phyloP scores from a whole-genome alignment of 164 flowering plant species.

The Warburgia ugandensis region DNA sequence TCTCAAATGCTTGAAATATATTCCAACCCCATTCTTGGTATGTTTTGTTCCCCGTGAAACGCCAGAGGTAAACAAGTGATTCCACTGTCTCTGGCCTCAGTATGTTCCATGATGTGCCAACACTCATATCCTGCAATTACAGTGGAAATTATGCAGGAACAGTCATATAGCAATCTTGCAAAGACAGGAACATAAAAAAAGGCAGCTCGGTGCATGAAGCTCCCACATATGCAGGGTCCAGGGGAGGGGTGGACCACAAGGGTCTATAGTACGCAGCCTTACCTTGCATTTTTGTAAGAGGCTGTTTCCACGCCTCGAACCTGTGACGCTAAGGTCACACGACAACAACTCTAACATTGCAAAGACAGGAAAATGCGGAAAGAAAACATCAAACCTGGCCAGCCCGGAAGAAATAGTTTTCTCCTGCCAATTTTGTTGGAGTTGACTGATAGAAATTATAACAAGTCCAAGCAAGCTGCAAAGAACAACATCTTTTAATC shows the following conservation, averaged over 20 bases:
- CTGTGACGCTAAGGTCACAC: no score
- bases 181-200: no score
- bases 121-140: conserved; percentile 75
- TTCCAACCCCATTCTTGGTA: conserved; percentile 99
- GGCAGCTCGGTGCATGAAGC: no score
- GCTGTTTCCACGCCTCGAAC: no score
- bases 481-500: not conserved
- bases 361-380: not conserved
- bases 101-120: conserved; percentile 98
- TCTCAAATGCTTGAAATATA: conserved; percentile 97
- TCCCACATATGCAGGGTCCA: no score
- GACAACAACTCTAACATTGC: not conserved
- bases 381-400: conserved; percentile 52
- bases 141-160: not conserved
- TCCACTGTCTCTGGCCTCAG: conserved; percentile 98
- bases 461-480: conserved; percentile 11
- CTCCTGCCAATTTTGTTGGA: conserved; percentile 97
- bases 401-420: conserved; percentile 71
- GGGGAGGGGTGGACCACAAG: no score
- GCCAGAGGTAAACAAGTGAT: conserved; percentile 95
- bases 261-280: no score
- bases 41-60: conserved; percentile 90
- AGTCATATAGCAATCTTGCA: no score
- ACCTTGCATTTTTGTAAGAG: no score
- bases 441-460: conserved; percentile 77